phyloP scores from a whole-genome alignment of 331 rosid species.

The Cucumis variabilis region DNA sequence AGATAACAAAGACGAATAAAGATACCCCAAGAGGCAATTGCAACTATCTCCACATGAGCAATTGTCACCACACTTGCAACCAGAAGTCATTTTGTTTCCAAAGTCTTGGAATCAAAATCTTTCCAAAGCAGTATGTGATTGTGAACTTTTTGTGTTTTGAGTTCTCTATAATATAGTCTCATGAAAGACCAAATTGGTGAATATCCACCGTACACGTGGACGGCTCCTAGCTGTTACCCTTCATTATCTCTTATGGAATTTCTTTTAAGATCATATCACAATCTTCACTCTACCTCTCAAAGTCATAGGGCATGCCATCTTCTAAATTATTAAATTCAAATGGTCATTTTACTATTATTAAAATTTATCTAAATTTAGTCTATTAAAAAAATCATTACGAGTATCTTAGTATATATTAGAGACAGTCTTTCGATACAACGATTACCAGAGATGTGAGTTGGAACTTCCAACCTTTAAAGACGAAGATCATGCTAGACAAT shows the following conservation, averaged over 20 bases:
- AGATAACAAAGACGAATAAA: background rate
- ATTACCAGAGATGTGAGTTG: too few species aligned
- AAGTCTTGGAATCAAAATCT: background rate
- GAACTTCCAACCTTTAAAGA: too few species aligned
- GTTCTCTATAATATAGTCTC: slow-evolving; percentile 37
- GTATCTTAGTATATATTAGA: too few species aligned
- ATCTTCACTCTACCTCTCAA: background rate
- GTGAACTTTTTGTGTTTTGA: slow-evolving; percentile 21
- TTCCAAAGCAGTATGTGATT: background rate
- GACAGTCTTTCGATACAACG: too few species aligned
- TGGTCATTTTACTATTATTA: background rate
- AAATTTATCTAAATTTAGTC: too few species aligned
- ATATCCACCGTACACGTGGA: slow-evolving; percentile 54
- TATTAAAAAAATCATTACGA: too few species aligned
- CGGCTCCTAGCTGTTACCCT: background rate
- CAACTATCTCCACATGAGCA: slow-evolving; percentile 38
- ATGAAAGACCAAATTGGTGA: background rate
- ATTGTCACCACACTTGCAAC: slow-evolving; percentile 33
- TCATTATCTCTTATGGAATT: background rate
- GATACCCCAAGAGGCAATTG: background rate
- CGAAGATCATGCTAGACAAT: too few species aligned
- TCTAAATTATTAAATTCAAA: background rate
- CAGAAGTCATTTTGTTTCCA: slow-evolving; percentile 41
- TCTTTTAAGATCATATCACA: background rate
- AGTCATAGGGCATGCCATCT: background rate